Evolutionary conservation across 768 basidiomycete genomes (phyloP).

Genomic region (Hemileccinum impolitum): DNA sequence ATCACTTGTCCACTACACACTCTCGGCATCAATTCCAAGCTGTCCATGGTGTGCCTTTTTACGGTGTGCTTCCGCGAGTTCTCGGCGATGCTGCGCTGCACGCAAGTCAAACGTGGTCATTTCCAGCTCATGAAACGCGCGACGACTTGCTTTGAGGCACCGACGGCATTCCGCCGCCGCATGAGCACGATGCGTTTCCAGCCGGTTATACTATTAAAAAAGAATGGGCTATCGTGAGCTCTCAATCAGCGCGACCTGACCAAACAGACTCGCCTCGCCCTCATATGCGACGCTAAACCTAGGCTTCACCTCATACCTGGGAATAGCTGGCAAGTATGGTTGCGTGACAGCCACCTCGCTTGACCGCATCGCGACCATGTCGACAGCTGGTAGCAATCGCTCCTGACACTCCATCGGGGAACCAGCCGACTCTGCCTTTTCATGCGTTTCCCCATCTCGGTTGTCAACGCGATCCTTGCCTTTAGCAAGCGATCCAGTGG

Average conservation of each 20-base stretch:
- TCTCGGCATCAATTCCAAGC: constrained; percentile 53
- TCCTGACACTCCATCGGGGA: constrained; percentile 10
- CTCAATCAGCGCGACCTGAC: not conserved
- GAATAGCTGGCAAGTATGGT: constrained; percentile 32
- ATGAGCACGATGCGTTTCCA: constrained; percentile 38
- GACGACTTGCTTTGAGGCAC: constrained; percentile 39
- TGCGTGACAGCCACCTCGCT: constrained; percentile 20
- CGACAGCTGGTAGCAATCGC: constrained; percentile 2
- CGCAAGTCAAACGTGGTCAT: constrained; percentile 56
- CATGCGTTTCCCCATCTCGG: constrained; percentile 17
- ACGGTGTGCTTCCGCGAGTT: constrained; percentile 53
- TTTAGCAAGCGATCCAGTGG: constrained; percentile 6
- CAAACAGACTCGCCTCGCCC: constrained; percentile 21
- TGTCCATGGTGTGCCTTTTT: constrained; percentile 60
- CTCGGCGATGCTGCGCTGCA: constrained; percentile 55
- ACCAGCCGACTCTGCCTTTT: constrained; percentile 21
- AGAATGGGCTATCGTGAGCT: not conserved
- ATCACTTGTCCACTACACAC: constrained; percentile 20
- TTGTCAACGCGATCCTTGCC: constrained; percentile 14
- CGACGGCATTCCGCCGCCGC: constrained; percentile 40
- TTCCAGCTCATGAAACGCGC: constrained; percentile 61
- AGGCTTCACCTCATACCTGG: constrained; percentile 25
- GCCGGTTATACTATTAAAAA: constrained; percentile 26
- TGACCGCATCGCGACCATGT: constrained; percentile 14
- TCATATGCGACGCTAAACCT: constrained; percentile 29